phyloP scores from a whole-genome alignment of 345 rosid species.

The Turritis glabra region DNA sequence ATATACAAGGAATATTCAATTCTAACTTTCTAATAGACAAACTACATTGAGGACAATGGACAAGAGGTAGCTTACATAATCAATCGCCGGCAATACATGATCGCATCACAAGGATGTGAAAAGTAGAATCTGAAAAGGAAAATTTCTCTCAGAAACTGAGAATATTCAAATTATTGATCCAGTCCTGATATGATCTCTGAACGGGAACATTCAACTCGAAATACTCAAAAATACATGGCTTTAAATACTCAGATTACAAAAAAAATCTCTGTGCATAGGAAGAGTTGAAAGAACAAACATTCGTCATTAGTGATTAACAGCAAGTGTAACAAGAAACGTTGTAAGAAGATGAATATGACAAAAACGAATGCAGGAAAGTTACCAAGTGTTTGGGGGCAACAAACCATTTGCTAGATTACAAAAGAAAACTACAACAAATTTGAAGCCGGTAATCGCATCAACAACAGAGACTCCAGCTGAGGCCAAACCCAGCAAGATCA shows the following conservation, averaged over 20 bases:
- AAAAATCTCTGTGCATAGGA: neutral
- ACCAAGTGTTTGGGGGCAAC: neutral
- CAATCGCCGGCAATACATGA: too few relatives aligned
- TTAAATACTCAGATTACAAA: neutral
- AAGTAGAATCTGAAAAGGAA: too few relatives aligned
- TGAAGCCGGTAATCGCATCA: constrained; percentile 1
- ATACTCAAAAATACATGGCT: neutral
- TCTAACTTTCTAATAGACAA: too few relatives aligned
- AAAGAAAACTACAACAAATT: neutral
- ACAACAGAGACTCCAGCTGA: constrained; percentile 13
- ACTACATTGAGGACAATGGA: too few relatives aligned
- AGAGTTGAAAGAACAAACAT: neutral
- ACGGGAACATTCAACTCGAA: neutral
- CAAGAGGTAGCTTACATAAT: too few relatives aligned
- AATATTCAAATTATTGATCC: too few relatives aligned
- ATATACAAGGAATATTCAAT: neutral
- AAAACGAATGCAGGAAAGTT: neutral
- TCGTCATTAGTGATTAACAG: neutral
- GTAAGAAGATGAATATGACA: neutral
- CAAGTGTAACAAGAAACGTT: neutral
- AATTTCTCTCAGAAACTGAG: too few relatives aligned
- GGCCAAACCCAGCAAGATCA: constrained; percentile 2
- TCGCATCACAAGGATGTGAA: too few relatives aligned
- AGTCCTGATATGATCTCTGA: too few relatives aligned
- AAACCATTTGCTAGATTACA: neutral